Evolutionary conservation across 495 filamentous ascomycete genomes (phyloP), one percentile per base, ranked within the genome.

Genomic region (Staphylotrichum tortipilum): DNA sequence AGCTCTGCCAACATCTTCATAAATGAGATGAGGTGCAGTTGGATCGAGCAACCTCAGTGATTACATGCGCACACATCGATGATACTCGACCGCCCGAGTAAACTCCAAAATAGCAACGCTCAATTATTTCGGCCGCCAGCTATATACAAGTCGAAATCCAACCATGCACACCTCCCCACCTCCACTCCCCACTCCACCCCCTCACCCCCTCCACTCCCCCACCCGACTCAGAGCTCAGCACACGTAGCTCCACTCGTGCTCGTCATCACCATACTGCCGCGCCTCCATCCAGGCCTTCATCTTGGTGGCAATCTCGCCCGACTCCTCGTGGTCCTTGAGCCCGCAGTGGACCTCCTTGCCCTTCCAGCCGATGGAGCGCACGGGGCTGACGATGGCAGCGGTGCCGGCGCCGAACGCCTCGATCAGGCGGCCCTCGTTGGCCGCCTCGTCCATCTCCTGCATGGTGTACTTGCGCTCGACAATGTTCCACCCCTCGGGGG

Each of bases 231-330:
- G n/a, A n/a, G n/a, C n/a, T n/a, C n/a, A 67, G 54, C 70, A 73
- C 17, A 67, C 46, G 52, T 78, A 70, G 56, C 88, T 89, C 89
- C 89, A 95, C 47, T 80, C 74, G 64, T 94, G 86, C 62, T 84
- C 74, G 66, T 94, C 89, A 57, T 94, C 89, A 37, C 92, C 92
- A 63, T 97, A 96, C 70, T 95, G 89, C 50, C 90, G 86, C 36
- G 73, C 82, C 70, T 95, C 89, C 54, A 98, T 95, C 92, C 92
- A 98, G 56, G 78, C 77, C 82, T 94, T 95, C 84, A 98, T 87
- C 66, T 77, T 75, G 56, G 77, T 71, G 36, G 92, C 81, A 52
- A 96, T 77, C 60, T 88, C 84, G 36, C 92, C 94, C 7, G 84
- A 86, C 69, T 98, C 92, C 66, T 92, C 78, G 31, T 80, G 69